Evolutionary conservation across 1,139 yeast species (phyloP), one percentile per base, ranked within the genome.

Genomic region (Hyphopichia wangnamkhiaoensis): DNA sequence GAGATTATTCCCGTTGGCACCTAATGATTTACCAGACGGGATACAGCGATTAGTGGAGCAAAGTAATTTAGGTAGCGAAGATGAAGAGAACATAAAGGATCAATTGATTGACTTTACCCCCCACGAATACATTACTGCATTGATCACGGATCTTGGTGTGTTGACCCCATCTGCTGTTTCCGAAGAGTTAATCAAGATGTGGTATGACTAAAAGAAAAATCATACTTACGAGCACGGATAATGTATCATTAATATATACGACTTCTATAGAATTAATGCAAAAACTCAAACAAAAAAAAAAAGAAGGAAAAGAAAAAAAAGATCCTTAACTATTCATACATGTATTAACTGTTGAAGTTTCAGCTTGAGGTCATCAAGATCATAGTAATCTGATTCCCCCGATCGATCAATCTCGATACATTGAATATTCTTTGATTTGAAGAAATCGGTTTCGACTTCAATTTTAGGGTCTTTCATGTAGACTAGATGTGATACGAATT

Each of bases 161-260:
- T 74, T 94, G 53, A 93, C 98, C 7, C 97, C 99, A 5, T 84
- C 95, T 46, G 98, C 98, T 0, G 98, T 94, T 29, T 85, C 96
- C 24, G 98, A 94, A 63, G 99, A 94, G 64, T 77, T 94, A 63
- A 93, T 94, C 59, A 93, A 93, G 65, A 89, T 94, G 77, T 94
- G 98, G 98, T 91, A 90, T 56, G 97, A 91, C 61, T 91, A 61
- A 26, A 10, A 16, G 13, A 14, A 28, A 12, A 28, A 10, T n/a
- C 15, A 28, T 23, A 12, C 10, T 12, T 23, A n/a, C n/a, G n/a
- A n/a, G n/a, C n/a, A n/a, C n/a, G n/a, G n/a, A n/a, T n/a, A n/a
- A n/a, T n/a, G n/a, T n/a, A n/a, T n/a, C n/a, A n/a, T n/a, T n/a
- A n/a, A n/a, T n/a, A n/a, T n/a, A n/a, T n/a, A n/a, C n/a, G n/a